Evolutionary conservation across 2,329 filamentous ascomycete genomes (phyloP).

Genomic region (Pseudogymnoascus sp.): DNA sequence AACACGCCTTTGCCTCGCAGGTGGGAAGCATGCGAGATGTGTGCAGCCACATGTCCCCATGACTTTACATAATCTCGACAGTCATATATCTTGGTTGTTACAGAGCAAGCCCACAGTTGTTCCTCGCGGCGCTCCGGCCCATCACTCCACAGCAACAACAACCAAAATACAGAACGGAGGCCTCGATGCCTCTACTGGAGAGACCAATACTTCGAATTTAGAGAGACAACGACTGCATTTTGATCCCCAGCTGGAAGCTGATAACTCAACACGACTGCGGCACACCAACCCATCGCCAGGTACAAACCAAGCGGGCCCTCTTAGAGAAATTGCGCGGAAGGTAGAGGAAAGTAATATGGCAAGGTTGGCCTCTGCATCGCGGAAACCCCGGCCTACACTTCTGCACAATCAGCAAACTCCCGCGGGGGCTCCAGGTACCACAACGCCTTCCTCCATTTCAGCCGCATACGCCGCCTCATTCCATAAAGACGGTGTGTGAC

Average conservation of each 20-base stretch:
- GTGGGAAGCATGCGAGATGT: conserved; percentile 12
- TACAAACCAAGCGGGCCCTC: conserved; percentile 19
- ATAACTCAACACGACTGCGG: not conserved
- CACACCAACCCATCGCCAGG: conserved; percentile 22
- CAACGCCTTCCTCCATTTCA: conserved; percentile 19
- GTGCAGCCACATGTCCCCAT: conserved; percentile 23
- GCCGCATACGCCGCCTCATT: conserved; percentile 1
- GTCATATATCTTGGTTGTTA: conserved; percentile 30
- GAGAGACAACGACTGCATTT: conserved; percentile 1
- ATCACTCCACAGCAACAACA: not conserved
- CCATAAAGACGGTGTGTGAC: not conserved
- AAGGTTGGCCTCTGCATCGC: conserved; percentile 24
- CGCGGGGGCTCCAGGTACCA: conserved; percentile 16
- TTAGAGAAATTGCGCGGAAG: conserved; percentile 15
- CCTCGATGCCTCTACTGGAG: not conserved
- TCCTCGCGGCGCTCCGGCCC: not conserved
- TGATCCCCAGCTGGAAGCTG: conserved; percentile 13
- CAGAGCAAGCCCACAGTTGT: conserved; percentile 20
- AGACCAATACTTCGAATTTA: not conserved
- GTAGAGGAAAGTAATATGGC: conserved; percentile 23
- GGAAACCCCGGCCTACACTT: conserved; percentile 21
- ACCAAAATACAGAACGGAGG: not conserved
- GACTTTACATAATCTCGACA: conserved; percentile 30
- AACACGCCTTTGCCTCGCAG: not conserved
- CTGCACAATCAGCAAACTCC: conserved; percentile 10